Percentiles rank a stretch among this genome's conserved stretches.
Conservation (phyloP, 129 eudicot species). For the Flaveria bidentis region DNA sequence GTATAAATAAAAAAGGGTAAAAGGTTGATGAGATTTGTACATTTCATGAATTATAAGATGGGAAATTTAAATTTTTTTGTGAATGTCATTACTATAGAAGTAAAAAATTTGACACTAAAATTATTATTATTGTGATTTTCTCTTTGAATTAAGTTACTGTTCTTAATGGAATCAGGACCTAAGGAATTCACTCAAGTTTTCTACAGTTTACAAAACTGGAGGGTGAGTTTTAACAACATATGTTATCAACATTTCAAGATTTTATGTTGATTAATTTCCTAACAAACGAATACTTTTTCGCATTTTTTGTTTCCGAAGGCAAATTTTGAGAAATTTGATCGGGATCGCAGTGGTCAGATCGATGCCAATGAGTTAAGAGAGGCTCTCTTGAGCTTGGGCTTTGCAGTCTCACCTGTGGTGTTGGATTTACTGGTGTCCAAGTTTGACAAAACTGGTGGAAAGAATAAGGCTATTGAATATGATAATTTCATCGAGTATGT, state of each 20-base stretch:
- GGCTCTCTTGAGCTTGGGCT: slow-evolving; percentile 81
- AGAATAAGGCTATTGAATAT: slow-evolving; percentile 74
- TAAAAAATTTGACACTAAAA: not conserved
- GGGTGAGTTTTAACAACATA: slow-evolving; percentile 49
- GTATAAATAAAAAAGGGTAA: not conserved
- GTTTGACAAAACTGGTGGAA: slow-evolving; percentile 84
- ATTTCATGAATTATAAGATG: not conserved
- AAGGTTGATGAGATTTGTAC: not conserved
- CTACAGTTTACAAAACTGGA: slow-evolving; percentile 89
- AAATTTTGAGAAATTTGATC: slow-evolving; percentile 76
- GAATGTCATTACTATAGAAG: not conserved
- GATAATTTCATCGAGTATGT: slow-evolving; percentile 95
- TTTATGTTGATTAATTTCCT: no score
- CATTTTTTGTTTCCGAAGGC: slow-evolving; percentile 38
- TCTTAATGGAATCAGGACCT: slow-evolving; percentile 59
- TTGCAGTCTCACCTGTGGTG: slow-evolving; percentile 59
- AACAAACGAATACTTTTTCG: not conserved
- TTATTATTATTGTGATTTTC: not conserved
- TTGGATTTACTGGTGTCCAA: slow-evolving; percentile 76
- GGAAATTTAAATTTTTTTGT: not conserved
- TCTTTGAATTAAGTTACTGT: slow-evolving; percentile 16
- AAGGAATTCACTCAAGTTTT: slow-evolving; percentile 76
- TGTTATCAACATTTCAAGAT: not conserved
- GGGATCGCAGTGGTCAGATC: slow-evolving; percentile 86
- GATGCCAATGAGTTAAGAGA: slow-evolving; percentile 73